Evolutionary conservation across 164 flowering plant genomes (phyloP).

Genomic region (Macadamia tetraphylla): DNA sequence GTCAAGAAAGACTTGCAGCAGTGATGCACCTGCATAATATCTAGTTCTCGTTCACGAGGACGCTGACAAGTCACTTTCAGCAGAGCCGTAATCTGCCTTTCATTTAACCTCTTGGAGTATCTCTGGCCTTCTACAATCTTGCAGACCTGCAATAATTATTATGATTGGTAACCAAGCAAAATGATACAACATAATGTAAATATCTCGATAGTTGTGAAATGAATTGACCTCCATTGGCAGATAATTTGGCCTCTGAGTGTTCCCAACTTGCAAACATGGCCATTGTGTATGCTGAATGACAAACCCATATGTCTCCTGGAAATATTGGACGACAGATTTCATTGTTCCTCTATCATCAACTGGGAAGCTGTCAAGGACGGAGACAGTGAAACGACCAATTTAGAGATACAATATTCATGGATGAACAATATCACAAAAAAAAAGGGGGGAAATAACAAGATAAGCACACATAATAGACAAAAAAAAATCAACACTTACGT

Average conservation of each 20-base stretch:
- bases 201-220: too few relatives aligned
- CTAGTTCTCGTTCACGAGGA: slow-evolving; percentile 64
- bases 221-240: slow-evolving; percentile 88
- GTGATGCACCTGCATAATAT: slow-evolving; percentile 52
- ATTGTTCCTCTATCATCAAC: slow-evolving; percentile 76
- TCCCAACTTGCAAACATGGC: slow-evolving; percentile 99
- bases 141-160: slow-evolving; percentile 49
- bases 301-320: slow-evolving; percentile 83
- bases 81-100: slow-evolving; percentile 66
- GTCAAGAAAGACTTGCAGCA: background rate
- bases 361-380: slow-evolving; percentile 42
- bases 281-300: slow-evolving; percentile 69
- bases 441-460: too few relatives aligned
- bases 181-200: background rate
- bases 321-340: slow-evolving; percentile 88
- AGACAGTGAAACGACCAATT: too few relatives aligned
- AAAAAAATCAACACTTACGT: slow-evolving; percentile 47
- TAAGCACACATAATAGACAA: too few relatives aligned
- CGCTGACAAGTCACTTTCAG: slow-evolving; percentile 78
- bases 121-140: slow-evolving; percentile 89
- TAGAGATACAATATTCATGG: too few relatives aligned
- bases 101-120: slow-evolving; percentile 71
- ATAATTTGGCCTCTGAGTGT: slow-evolving; percentile 78
- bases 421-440: too few relatives aligned
- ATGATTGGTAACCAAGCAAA: background rate